Base-by-base conservation (phyloP, 1,284 basidiomycete genomes). In the Sanghuangporus sanghuang region DNA sequence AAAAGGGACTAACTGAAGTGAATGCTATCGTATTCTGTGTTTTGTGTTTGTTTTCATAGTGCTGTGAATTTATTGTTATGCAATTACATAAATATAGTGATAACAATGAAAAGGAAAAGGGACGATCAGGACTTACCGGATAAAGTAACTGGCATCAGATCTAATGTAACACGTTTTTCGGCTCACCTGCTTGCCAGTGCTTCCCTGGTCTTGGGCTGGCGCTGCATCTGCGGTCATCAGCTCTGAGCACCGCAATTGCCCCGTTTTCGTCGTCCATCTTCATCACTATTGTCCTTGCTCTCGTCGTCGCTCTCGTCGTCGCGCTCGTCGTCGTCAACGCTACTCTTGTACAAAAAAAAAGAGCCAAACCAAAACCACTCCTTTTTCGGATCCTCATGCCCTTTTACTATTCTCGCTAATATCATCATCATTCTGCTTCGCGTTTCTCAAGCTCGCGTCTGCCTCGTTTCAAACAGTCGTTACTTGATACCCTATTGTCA, bases 401-500 rank as follows among this genome's bases (percentile, higher is more conserved):
- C 46, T 61, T 36, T 40, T 42, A 59, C 39, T 61, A 56, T 52
- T 57, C 56, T 35, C 32, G 61, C 23, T 48, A 62, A 53, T n/a
- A 32, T 32, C 27, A 32, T 3, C 40, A 63, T 59, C 21, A 35
- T 46, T 21, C 60, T 32, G 27, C 27, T 3, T 32, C 27, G 27
- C 27, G 27, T 32, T 32, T 23, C 55, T 58, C 38, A 12, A 35
- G 44, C 61, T 63, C 61, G 57, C 64, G 56, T 42, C 40, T 27
- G 40, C 63, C 57, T 59, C 65, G 65, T 61, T 63, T 61, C 60
- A 23, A 42, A 14, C 23, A 27, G 40, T 27, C 38, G 12, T 57
- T 23, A 36, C 53, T 50, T 53, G 59, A 54, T 49, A 64, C 54
- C 39, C 58, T 52, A 44, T 36, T 38, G 16, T 53, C 49, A 21